These are phyloP conservation scores for Aspergillus carlsbadensis DNA, from an alignment of 495 filamentous ascomycete species.

Conservation along the genomic window DNA sequence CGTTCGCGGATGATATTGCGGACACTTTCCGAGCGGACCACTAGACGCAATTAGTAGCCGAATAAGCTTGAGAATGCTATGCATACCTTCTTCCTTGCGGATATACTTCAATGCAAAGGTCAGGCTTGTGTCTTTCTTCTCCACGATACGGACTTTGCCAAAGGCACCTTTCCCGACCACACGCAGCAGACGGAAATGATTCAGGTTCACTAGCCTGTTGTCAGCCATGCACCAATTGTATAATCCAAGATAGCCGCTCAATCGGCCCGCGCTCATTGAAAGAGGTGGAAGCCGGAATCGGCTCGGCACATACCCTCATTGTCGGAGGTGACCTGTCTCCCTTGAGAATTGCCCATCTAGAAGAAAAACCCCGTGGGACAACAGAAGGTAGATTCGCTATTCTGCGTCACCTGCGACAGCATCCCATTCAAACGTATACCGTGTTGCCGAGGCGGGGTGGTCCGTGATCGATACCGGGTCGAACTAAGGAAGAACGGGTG, in stretches of 20 bases:
- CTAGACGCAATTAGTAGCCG: conserved; percentile 41
- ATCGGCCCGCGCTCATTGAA: background rate
- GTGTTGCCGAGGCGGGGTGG: conserved; percentile 2
- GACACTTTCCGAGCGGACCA: conserved; percentile 96
- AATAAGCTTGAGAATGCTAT: background rate
- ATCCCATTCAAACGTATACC: conserved; percentile 31
- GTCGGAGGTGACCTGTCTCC: conserved; percentile 87
- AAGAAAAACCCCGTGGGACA: conserved; percentile 23
- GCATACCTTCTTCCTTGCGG: conserved; percentile 91
- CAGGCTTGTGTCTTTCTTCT: conserved; percentile 90
- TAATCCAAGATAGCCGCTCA: background rate
- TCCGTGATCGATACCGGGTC: background rate
- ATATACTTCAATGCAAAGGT: conserved; percentile 98
- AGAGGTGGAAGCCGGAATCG: background rate
- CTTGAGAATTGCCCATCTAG: conserved; percentile 91
- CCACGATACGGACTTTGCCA: conserved; percentile 97
- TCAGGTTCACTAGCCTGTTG: conserved; percentile 74
- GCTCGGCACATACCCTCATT: conserved; percentile 76
- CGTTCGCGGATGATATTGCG: conserved; percentile 97
- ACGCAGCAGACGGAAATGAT: conserved; percentile 91
- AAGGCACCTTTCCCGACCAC: conserved; percentile 98
- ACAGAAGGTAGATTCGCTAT: conserved; percentile 22
- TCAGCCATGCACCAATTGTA: conserved; percentile 11
- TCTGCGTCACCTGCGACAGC: conserved; percentile 29
- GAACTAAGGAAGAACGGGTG: background rate